Conservation (phyloP, 495 filamentous ascomycete genomes). For the Staphylotrichum longicolle region DNA sequence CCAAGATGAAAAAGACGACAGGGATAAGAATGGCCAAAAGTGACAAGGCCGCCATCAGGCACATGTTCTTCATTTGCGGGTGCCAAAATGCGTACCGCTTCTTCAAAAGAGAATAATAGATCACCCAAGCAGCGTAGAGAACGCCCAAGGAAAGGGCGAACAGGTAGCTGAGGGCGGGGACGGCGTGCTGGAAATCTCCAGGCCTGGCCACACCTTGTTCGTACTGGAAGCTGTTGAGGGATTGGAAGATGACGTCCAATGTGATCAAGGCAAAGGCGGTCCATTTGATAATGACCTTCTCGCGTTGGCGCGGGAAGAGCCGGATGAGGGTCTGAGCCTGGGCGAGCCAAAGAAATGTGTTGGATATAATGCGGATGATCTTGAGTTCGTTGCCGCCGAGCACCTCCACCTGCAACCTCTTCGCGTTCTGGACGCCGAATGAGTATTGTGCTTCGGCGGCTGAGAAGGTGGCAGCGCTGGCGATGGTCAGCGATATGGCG, state of each 20-base stretch:
- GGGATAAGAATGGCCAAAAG: constrained; percentile 79
- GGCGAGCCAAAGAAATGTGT: constrained; percentile 94
- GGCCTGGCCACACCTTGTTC: constrained; percentile 54
- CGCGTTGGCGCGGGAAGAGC: constrained; percentile 91
- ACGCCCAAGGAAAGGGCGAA: constrained; percentile 87
- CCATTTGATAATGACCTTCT: constrained; percentile 99
- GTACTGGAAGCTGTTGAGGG: constrained; percentile 79
- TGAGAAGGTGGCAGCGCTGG: constrained; percentile 82
- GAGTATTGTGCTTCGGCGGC: constrained; percentile 79
- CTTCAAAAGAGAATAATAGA: constrained; percentile 92
- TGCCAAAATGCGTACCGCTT: constrained; percentile 93
- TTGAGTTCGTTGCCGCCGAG: constrained; percentile 79
- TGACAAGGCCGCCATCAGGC: constrained; percentile 77
- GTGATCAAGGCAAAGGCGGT: constrained; percentile 89
- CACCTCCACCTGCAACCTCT: constrained; percentile 67
- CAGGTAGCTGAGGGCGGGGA: constrained; percentile 89
- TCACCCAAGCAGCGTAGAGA: constrained; percentile 91
- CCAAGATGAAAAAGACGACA: constrained; percentile 92
- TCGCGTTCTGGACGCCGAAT: constrained; percentile 66
- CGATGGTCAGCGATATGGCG: constrained; percentile 88
- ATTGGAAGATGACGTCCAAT: constrained; percentile 83
- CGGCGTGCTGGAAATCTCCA: constrained; percentile 75
- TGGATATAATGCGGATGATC: constrained; percentile 84
- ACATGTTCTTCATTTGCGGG: constrained; percentile 87
- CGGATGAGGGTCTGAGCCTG: constrained; percentile 96